Base-by-base conservation (phyloP, 2,329 filamentous ascomycete genomes). In the Monosporascus sp. region DNA sequence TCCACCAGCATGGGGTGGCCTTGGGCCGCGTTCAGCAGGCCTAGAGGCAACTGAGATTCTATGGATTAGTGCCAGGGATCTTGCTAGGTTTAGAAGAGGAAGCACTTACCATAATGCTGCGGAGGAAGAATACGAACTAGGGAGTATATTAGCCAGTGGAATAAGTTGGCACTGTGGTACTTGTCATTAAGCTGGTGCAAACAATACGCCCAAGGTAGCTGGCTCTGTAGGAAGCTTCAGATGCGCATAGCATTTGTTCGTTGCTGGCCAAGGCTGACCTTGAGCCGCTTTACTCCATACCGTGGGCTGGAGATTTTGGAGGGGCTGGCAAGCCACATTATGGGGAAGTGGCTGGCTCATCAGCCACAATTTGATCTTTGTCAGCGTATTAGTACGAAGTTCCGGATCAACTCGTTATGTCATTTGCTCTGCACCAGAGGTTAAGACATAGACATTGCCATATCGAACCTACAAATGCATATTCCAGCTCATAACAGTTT, bases 21-120 rank as follows among this genome's bases (percentile, higher is more conserved):
- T 78, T 97, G 92, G 60, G 94, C 92, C 65, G 93, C 93, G 66
- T 90, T 97, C 58, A 99, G 82, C 49, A 99, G 86, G 67, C 92
- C 91, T 70, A 88, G 79, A 60, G 85, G 85, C 61, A 88, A 71
- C 85, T 88, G 60, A 44, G 50, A 48, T 48, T 6, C 20, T 37
- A 44, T 37, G 39, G 3, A 48, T 66, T 55, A 65, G 60, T 48
- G 9, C 6, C 17, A 14, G 17, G 4, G n/a, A 22, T 31, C 31
- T 35, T 44, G 18, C n/a, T 27, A 27, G 17, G 9, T 43, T 43
- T 18, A 18, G 5, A 6, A 37, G 37, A 25, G 25, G 37, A 25
- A 25, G 35, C 39, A 46, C n/a, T n/a, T 47, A 38, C 27, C 17
- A 38, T 37, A 17, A n/a, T 49, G 18, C 8, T 22, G 22, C 38